phyloP scores from a whole-genome alignment of 176 grass and related monocot genomes.

The Pontederia paniculata region DNA sequence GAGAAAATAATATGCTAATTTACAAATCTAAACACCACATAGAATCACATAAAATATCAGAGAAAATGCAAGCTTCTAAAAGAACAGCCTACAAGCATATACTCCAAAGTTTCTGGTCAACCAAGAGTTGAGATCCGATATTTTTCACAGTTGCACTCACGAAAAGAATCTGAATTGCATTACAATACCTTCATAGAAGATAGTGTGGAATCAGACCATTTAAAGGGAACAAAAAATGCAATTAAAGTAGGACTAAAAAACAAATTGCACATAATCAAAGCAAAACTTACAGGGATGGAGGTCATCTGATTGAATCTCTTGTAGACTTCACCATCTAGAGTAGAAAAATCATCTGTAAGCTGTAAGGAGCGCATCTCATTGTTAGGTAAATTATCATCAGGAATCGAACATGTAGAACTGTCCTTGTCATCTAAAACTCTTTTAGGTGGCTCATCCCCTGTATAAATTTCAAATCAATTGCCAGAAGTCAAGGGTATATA shows the following conservation, averaged over 20 bases:
- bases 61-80: too few species aligned
- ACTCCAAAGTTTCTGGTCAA: too few species aligned
- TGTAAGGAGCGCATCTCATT: conserved; percentile 24
- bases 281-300: conserved; percentile 42
- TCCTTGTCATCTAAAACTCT: conserved; percentile 28
- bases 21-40: too few species aligned
- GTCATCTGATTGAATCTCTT: conserved; percentile 61
- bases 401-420: conserved; percentile 48
- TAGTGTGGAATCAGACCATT: too few species aligned
- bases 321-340: conserved; percentile 51
- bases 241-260: not conserved
- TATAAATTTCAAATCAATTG: conserved; percentile 12
- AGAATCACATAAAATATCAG: too few species aligned
- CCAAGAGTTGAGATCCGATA: too few species aligned
- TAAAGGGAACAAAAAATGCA: too few species aligned
- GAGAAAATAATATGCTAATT: too few species aligned
- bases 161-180: too few species aligned
- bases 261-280: not conserved
- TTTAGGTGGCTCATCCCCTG: conserved; percentile 24
- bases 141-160: too few species aligned
- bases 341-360: conserved; percentile 40
- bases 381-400: conserved; percentile 19
- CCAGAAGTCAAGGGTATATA: not conserved
- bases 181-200: too few species aligned
- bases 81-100: too few species aligned